Evolutionary conservation across 116 monocot species (phyloP).

Genomic region (Phalaenopsis hybrid): DNA sequence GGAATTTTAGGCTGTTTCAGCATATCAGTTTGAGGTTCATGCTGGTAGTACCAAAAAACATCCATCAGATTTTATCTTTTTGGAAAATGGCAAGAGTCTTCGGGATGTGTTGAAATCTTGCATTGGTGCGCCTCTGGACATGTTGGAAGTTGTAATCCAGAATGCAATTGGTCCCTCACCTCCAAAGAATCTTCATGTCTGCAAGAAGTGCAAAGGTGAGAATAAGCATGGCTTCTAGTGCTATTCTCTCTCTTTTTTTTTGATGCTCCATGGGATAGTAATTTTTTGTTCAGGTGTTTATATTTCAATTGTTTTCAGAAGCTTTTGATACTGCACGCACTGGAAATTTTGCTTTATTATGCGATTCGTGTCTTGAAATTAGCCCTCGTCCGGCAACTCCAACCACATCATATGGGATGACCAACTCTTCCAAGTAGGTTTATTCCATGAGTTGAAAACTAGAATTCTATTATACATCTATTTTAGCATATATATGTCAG

Average conservation of each 20-base stretch:
- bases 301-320: constrained; percentile 14
- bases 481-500: neutral
- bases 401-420: constrained; percentile 13
- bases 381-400: constrained; percentile 20
- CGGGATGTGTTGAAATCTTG: constrained; percentile 61
- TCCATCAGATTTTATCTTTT: constrained; percentile 65
- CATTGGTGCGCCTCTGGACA: constrained; percentile 45
- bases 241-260: neutral
- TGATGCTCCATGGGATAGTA: neutral
- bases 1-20: constrained; percentile 48
- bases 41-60: constrained; percentile 78
- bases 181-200: constrained; percentile 21
- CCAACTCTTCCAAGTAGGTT: constrained; percentile 27
- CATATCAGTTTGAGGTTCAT: constrained; percentile 77
- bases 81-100: constrained; percentile 75
- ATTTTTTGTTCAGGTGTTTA: constrained; percentile 4
- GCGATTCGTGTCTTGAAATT: constrained; percentile 48
- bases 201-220: constrained; percentile 51
- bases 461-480: neutral
- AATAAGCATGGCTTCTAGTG: neutral
- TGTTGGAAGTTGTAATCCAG: constrained; percentile 65
- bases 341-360: constrained; percentile 46
- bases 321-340: constrained; percentile 27
- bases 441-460: neutral
- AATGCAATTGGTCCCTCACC: constrained; percentile 39